Evolutionary conservation across 2,329 filamentous ascomycete species (phyloP), one percentile per base, ranked within the genome.

Genomic region (Didymella keratinophila): DNA sequence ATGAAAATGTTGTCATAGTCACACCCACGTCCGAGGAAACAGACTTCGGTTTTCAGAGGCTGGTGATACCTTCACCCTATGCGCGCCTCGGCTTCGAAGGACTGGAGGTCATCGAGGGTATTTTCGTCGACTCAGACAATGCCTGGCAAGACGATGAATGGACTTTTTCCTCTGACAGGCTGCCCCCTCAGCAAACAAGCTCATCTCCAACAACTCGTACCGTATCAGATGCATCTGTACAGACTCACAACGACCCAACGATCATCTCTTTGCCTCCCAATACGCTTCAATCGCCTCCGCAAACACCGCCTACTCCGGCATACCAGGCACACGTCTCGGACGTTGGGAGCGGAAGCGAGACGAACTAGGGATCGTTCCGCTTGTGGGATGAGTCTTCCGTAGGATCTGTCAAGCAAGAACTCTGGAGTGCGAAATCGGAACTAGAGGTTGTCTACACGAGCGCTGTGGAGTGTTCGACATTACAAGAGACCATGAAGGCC

Each of bases 391-490:
- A 58, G 12, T n/a, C 25, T 18, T 12, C 11, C 1, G 50, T 28
- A 25, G 44, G 21, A 8, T 21, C 20, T 27, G 9, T 25, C n/a
- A 41, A 58, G 30, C 36, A 46, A 32, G 57, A 53, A 34, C 30
- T 41, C 18, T 41, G n/a, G 20, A 36, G 21, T 28, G n/a, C 30
- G 27, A 21, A 23, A 16, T 18, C 30, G 27, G 25, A 23, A 11
- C 34, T 47, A 11, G 43, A 56, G 16, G 36, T 30, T 16, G 58
- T 36, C 3, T 51, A 48, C 11, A 60, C 54, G 12, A 55, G 52
- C 39, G 56, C 45, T 10, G 47, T 56, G 14, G 65, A 66, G 21
- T 71, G 67, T 67, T 66, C 63, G 2, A 64, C 59, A 36, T 46
- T 66, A 23, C 49, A 58, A 45, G 64, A 69, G 46, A 58, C 64